Evolutionary conservation across 202 grass and related monocot genomes (phyloP).

Genomic region (Eragrostis tef): DNA sequence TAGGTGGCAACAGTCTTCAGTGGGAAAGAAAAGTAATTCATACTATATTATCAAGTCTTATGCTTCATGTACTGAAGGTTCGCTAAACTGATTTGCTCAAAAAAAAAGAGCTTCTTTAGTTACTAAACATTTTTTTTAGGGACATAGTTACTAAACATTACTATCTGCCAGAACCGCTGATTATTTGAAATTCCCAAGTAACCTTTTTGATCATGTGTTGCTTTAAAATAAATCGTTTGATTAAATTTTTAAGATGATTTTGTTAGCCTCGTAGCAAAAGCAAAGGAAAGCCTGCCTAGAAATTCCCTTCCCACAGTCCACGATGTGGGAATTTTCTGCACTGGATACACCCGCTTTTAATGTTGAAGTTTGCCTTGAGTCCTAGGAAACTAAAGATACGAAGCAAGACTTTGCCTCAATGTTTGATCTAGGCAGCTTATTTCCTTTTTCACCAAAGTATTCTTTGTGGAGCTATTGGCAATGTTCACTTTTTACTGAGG

Average conservation of each 20-base stretch:
- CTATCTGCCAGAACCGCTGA: background rate
- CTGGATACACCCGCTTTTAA: background rate
- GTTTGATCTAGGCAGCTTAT: background rate
- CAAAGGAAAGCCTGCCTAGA: too few relatives aligned
- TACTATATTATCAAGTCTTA: slow-evolving; percentile 12
- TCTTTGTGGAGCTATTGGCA: background rate
- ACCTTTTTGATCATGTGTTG: too few relatives aligned
- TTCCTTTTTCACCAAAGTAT: background rate
- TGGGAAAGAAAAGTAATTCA: slow-evolving; percentile 23
- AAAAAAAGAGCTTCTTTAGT: background rate
- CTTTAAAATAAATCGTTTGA: too few relatives aligned
- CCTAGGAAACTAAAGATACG: background rate
- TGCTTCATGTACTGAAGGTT: slow-evolving; percentile 1
- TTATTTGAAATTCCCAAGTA: slow-evolving; percentile 4
- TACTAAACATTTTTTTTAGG: too few relatives aligned
- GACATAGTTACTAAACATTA: background rate
- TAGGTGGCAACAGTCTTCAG: background rate
- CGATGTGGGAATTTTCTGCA: background rate
- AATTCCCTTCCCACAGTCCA: too few relatives aligned
- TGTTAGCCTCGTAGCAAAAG: too few relatives aligned
- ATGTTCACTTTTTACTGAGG: slow-evolving; percentile 16
- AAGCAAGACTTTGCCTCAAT: background rate
- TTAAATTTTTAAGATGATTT: too few relatives aligned
- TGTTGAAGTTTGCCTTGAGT: background rate
- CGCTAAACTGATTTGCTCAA: background rate